Evolutionary conservation across 2,329 filamentous ascomycete genomes (phyloP).

Genomic region (Lasiodiplodia theobromae): DNA sequence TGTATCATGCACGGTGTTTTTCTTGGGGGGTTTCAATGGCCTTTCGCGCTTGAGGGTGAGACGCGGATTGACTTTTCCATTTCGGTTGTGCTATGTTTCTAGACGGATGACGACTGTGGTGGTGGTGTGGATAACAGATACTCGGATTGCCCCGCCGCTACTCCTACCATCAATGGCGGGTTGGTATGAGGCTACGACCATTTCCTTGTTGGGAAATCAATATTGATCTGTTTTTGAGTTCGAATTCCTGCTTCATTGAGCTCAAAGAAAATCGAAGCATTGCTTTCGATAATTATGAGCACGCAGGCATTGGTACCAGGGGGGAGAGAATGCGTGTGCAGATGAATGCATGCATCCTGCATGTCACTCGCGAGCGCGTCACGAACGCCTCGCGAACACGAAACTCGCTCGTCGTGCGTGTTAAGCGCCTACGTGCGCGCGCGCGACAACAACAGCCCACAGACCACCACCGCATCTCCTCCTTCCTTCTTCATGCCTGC

Average conservation of each 20-base stretch:
- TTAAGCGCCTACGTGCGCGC: not conserved
- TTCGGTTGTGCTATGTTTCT: slow-evolving; percentile 9
- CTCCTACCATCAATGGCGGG: not conserved
- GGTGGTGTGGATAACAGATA: not conserved
- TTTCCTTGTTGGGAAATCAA: not conserved
- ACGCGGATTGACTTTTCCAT: not conserved
- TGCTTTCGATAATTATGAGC: not conserved
- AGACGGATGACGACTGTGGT: not conserved
- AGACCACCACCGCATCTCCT: not conserved
- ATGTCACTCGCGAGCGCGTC: slow-evolving; percentile 7
- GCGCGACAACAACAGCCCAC: not conserved
- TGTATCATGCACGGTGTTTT: slow-evolving; percentile 12
- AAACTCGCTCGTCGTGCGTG: not conserved
- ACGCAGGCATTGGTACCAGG: not conserved
- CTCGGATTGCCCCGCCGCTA: not conserved
- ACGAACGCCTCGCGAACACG: slow-evolving; percentile 24
- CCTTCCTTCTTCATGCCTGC: too few species aligned
- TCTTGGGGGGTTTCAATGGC: not conserved
- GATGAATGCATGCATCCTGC: not conserved
- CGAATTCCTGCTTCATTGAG: not conserved
- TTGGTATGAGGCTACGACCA: not conserved
- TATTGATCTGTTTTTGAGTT: not conserved
- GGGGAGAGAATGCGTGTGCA: not conserved
- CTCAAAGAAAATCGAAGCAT: not conserved
- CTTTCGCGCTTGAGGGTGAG: not conserved